Evolutionary conservation across 192 early-diverging fungal genomes (phyloP), one percentile per base, ranked within the genome.

Genomic region (Funneliformis geosporum): DNA sequence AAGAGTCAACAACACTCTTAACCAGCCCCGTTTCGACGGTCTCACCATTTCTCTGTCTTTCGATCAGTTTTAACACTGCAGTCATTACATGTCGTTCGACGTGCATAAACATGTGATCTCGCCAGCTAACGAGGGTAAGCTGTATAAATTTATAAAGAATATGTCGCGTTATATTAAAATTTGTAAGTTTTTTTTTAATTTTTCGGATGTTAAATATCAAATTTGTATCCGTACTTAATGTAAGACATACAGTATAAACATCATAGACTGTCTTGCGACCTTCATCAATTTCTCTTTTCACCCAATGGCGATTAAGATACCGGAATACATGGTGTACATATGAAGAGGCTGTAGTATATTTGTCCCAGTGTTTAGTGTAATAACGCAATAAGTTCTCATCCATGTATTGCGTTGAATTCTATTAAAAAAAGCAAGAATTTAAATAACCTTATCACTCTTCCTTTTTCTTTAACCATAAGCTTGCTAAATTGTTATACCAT

Each of bases 251-350:
- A 75, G 95, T 98, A 84, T 96, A 95, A 50, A 99, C 92, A 75
- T 98, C 96, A 81, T 93, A 94, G 33, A 97, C 91, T 60, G 88
- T 91, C 86, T 93, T 94, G 83, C 89, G 91, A 39, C 95, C 94
- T 79, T 99, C 98, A 50, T 97, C 96, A 70, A 96, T 93, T 86
- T 97, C 95, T 80, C 98, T 89, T 85, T 95, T 96, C 60, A 98
- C 94, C 98, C 98, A 99, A 83, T 96, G 94, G 46, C 96, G 91
- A 85, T 99, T 99, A 67, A 99, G 88, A 83, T 99, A 99, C 16
- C 87, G 86, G 80, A 98, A 98, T 66, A 97, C 88, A 82, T 98
- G 94, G 84, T 98, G 90, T 67, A 98, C 91, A 79, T 90, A 91
- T 68, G 88, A 89, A 25, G 94, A 90, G 7, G 95, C 94, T n/a